These are phyloP conservation scores for Epichloe bromicola DNA, from an alignment of 2,329 filamentous ascomycete species.

Conservation along the genomic window DNA sequence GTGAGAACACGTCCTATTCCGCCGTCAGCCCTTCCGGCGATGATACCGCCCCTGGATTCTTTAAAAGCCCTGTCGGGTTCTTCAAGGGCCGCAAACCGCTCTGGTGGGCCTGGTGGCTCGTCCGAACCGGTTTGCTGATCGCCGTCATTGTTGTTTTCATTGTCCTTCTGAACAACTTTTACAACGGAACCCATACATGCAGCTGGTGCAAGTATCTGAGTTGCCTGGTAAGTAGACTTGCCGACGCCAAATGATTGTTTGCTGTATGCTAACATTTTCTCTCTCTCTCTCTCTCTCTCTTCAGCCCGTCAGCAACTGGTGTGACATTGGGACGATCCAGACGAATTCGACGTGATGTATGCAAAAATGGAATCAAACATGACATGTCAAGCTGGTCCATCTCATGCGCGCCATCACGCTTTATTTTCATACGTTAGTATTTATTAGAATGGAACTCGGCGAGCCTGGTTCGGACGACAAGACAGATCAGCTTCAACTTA, in stretches of 20 bases:
- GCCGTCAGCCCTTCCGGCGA: slow-evolving; percentile 43
- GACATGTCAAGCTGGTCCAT: neutral
- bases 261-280: slow-evolving; percentile 1
- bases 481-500: slow-evolving; percentile 7
- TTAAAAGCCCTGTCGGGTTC: slow-evolving; percentile 57
- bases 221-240: slow-evolving; percentile 60
- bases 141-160: slow-evolving; percentile 78
- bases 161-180: slow-evolving; percentile 82
- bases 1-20: slow-evolving; percentile 51
- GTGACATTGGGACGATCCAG: slow-evolving; percentile 34
- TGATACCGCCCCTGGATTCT: slow-evolving; percentile 38
- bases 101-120: slow-evolving; percentile 97
- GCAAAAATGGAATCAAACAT: neutral
- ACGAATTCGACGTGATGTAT: neutral
- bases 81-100: slow-evolving; percentile 86
- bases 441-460: neutral
- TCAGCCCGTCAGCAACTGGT: slow-evolving; percentile 56
- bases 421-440: neutral
- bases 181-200: slow-evolving; percentile 63
- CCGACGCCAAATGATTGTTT: neutral
- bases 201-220: slow-evolving; percentile 91
- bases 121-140: slow-evolving; percentile 65
- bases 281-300: neutral
- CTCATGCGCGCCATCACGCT: neutral
- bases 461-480: slow-evolving; percentile 7